Conservation (phyloP, 768 basidiomycete species). For the Xerocomellus amylosporus region DNA sequence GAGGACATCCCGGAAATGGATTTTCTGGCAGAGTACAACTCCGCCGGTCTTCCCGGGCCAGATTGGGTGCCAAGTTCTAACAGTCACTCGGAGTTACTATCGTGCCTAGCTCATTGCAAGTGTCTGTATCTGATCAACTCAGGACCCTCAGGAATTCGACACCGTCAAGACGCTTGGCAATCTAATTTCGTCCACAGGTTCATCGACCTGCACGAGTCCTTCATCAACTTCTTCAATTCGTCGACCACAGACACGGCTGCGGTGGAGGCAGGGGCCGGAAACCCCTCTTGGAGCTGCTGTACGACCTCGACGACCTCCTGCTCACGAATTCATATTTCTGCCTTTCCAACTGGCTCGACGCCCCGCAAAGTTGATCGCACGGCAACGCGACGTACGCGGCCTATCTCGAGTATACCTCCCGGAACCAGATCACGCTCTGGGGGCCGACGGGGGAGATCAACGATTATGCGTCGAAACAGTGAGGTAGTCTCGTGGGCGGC, state of each 20-base stretch:
- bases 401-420: conserved; percentile 38
- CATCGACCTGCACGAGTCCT: conserved; percentile 31
- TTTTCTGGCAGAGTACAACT: too few relatives aligned
- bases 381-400: conserved; percentile 31
- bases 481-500: conserved; percentile 38
- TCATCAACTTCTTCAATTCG: conserved; percentile 30
- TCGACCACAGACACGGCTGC: conserved; percentile 15
- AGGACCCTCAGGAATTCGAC: too few relatives aligned
- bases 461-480: conserved; percentile 45
- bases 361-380: conserved; percentile 31
- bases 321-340: conserved; percentile 32
- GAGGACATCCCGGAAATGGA: too few relatives aligned
- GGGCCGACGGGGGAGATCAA: conserved; percentile 41
- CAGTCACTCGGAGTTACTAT: too few relatives aligned
- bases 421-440: conserved; percentile 45
- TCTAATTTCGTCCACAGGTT: conserved; percentile 40
- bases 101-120: too few relatives aligned
- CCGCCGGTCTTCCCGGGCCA: too few relatives aligned
- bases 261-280: conserved; percentile 25
- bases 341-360: conserved; percentile 37
- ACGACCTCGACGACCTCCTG: conserved; percentile 36
- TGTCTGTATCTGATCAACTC: too few relatives aligned
- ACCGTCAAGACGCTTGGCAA: too few relatives aligned
- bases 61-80: too few relatives aligned
- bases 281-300: conserved; percentile 32